These are phyloP conservation scores for Selaginella moellendorffii DNA, from an alignment of 75 land plant species.

Conservation along the genomic window DNA sequence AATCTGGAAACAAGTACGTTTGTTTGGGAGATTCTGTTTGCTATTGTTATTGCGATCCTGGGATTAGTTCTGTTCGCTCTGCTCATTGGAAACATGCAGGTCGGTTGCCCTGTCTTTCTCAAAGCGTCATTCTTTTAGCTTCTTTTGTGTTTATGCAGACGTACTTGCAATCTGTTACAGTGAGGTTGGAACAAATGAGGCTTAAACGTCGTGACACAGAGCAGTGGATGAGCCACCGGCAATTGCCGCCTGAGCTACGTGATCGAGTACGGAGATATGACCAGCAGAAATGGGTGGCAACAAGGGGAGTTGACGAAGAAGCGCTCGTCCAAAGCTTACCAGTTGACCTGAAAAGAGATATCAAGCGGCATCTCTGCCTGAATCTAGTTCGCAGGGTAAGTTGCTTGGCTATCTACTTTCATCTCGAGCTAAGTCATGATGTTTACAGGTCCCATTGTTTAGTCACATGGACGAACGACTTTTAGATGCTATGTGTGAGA, in stretches of 20 bases:
- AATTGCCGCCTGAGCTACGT: slow-evolving; percentile 51
- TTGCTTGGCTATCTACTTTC: neutral
- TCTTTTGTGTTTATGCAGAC: slow-evolving; percentile 31
- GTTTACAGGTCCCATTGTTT: slow-evolving; percentile 72
- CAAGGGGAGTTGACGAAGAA: slow-evolving; percentile 73
- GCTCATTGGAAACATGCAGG: slow-evolving; percentile 79
- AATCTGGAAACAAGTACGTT: slow-evolving; percentile 45
- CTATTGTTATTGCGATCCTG: slow-evolving; percentile 42
- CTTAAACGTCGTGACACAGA: slow-evolving; percentile 64
- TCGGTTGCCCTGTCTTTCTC: too few species aligned
- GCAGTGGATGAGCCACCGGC: slow-evolving; percentile 84
- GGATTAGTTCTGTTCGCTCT: slow-evolving; percentile 67
- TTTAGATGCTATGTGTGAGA: slow-evolving; percentile 71
- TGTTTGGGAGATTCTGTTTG: slow-evolving; percentile 51
- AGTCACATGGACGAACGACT: slow-evolving; percentile 72
- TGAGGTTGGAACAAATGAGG: slow-evolving; percentile 72
- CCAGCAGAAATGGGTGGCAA: slow-evolving; percentile 72
- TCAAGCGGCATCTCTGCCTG: slow-evolving; percentile 68
- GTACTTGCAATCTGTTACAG: slow-evolving; percentile 63
- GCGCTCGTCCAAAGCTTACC: slow-evolving; percentile 45
- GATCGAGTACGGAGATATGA: slow-evolving; percentile 49
- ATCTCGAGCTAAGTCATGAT: neutral
- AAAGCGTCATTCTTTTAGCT: too few species aligned
- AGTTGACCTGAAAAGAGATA: slow-evolving; percentile 59
- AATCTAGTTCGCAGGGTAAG: slow-evolving; percentile 68